Evolutionary conservation across 306 rosid species (phyloP).

Genomic region (Corylus avellana): DNA sequence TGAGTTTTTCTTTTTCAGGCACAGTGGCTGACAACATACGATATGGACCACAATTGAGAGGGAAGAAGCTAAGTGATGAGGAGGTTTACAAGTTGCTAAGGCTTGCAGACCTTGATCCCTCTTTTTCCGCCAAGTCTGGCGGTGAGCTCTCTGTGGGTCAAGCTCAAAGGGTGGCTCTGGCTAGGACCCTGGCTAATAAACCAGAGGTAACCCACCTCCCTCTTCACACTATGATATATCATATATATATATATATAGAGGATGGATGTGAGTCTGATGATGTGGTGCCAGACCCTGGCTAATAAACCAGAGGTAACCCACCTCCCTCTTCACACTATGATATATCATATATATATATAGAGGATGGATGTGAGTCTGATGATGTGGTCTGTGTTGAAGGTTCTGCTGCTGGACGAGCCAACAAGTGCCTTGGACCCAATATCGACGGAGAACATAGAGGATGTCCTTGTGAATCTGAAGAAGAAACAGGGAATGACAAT

Average conservation of each 20-base stretch:
- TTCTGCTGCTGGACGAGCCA: conserved; percentile 85
- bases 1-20: conserved; percentile 36
- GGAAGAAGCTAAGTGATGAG: conserved; percentile 58
- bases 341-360: no score
- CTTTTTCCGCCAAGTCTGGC: conserved; percentile 57
- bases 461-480: conserved; percentile 75
- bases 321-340: no score
- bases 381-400: conserved; percentile 31
- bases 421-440: conserved; percentile 96
- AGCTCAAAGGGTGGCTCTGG: conserved; percentile 94
- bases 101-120: conserved; percentile 74
- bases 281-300: no score
- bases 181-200: conserved; percentile 83
- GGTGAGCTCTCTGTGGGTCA: conserved; percentile 90
- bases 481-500: conserved; percentile 67
- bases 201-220: conserved; percentile 61
- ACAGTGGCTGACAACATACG: conserved; percentile 80
- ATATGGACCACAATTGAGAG: conserved; percentile 78
- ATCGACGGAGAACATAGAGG: conserved; percentile 85
- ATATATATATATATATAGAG: no score
- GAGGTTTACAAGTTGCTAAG: conserved; percentile 66
- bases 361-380: no score
- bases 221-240: no score
- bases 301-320: no score
- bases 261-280: no score